Base-by-base conservation (phyloP, 176 grass and related monocot species). In the Cenchrus purpureus region DNA sequence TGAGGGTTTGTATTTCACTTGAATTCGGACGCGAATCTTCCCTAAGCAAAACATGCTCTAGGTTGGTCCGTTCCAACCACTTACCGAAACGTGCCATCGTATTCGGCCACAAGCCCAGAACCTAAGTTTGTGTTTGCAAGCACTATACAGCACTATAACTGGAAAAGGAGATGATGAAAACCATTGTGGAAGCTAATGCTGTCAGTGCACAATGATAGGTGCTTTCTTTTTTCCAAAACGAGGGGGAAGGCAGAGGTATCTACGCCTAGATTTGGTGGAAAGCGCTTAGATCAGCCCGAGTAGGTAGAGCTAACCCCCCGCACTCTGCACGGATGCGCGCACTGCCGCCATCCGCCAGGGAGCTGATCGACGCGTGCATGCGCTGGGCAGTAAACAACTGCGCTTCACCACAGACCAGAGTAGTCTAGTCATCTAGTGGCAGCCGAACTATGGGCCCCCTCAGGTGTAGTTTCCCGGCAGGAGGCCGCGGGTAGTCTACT, bases 301-400 rank as follows among this genome's bases (percentile, higher is more conserved):
- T 84, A 84, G 85, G 81, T 77, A 63, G 34, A 87, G 76, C 89
- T 87, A 91, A 87, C 81, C 76, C 81, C 76, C 85, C 81, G 89
- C 89, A 87, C 89, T 8, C 37, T 77, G 20, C 73, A 22, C 72
- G 44, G 7, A 56, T 40, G 65, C 70, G 43, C 76, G 65, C 37
- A 40, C 37, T 40, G 37, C 37, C 37, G 37, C 37, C 37, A 40
- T 4, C 65, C 65, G 50, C 17, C 10, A 48, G n/a, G 77, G 22
- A 67, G 78, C 60, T 51, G 86, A 44, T 53, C 57, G 79, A 50
- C 65, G 73, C 70, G 22, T 29, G 64, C 37, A 32, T 32, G 68
- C 70, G 50, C 65, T 2, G 15, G 15, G 16, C 16, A 48, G 75
- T 84, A 91, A 87, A 87, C 32, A 87, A 87, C 28, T 80, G 76